Evolutionary conservation across 2,329 filamentous ascomycete species (phyloP).

Genomic region (Ascocoryne sarcoides): DNA sequence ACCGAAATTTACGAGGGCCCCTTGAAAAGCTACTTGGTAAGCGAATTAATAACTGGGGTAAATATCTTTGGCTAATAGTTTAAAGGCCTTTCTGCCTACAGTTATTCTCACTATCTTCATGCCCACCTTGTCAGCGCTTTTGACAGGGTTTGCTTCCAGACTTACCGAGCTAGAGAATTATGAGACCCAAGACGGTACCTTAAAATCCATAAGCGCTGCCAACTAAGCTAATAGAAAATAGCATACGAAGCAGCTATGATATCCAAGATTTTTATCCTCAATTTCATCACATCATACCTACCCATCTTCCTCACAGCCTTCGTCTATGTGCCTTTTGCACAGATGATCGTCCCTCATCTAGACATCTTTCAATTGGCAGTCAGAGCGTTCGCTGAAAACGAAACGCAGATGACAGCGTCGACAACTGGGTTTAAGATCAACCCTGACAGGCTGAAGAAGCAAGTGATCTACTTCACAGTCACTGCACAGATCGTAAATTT

Average conservation of each 20-base stretch:
- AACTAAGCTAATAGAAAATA: constrained; percentile 24
- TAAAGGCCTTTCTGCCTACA: constrained; percentile 76
- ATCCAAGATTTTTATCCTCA: constrained; percentile 88
- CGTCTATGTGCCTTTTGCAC: constrained; percentile 87
- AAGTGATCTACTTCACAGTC: constrained; percentile 93
- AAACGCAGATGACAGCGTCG: constrained; percentile 54
- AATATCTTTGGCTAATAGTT: constrained; percentile 10
- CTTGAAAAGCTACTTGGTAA: constrained; percentile 73
- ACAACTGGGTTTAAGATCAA: constrained; percentile 70
- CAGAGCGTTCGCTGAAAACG: constrained; percentile 64
- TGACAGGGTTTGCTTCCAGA: constrained; percentile 67
- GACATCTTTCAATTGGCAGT: constrained; percentile 72
- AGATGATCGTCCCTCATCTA: constrained; percentile 74
- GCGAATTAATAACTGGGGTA: constrained; percentile 24
- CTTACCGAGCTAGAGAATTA: constrained; percentile 88
- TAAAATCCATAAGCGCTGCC: neutral
- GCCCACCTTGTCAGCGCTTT: constrained; percentile 65
- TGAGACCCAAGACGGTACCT: constrained; percentile 63
- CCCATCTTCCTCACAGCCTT: constrained; percentile 90
- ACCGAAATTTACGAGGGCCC: constrained; percentile 88
- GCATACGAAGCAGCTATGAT: constrained; percentile 77
- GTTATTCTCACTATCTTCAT: constrained; percentile 75
- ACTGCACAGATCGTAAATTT: constrained; percentile 89
- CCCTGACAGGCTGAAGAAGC: constrained; percentile 71
- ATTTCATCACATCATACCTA: constrained; percentile 93